These are phyloP conservation scores for Wickerhamiella azymoides DNA, from an alignment of 805 yeast species.

Conservation along the genomic window DNA sequence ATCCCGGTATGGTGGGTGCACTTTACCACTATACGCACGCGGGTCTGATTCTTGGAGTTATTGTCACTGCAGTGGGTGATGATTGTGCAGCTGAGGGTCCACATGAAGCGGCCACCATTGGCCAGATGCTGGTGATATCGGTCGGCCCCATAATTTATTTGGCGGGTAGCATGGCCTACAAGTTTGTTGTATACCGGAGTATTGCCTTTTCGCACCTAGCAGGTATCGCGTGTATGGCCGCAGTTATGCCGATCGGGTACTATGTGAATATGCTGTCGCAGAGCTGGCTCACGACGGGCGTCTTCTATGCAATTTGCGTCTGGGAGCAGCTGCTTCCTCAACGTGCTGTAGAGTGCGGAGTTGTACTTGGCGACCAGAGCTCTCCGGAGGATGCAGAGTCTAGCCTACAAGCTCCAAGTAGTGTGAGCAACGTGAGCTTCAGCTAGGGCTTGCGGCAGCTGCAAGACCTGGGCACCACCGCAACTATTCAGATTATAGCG, in stretches of 20 bases:
- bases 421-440: too few relatives aligned
- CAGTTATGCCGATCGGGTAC: neutral
- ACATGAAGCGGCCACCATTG: neutral
- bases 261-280: conserved; percentile 1
- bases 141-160: conserved; percentile 1
- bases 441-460: too few relatives aligned
- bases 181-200: neutral
- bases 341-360: neutral
- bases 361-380: neutral
- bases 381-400: neutral
- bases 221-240: neutral
- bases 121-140: conserved; percentile 1
- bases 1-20: neutral
- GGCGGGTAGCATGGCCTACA: neutral
- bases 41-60: neutral
- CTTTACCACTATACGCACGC: neutral
- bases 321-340: conserved; percentile 1
- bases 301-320: neutral
- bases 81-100: conserved; percentile 1
- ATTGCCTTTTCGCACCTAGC: neutral
- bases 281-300: neutral
- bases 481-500: too few relatives aligned
- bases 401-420: neutral
- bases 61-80: conserved; percentile 1
- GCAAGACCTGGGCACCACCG: too few relatives aligned